Evolutionary conservation across 768 basidiomycete genomes (phyloP), one percentile per base, ranked within the genome.

Genomic region (Lactifluus subvellereus): DNA sequence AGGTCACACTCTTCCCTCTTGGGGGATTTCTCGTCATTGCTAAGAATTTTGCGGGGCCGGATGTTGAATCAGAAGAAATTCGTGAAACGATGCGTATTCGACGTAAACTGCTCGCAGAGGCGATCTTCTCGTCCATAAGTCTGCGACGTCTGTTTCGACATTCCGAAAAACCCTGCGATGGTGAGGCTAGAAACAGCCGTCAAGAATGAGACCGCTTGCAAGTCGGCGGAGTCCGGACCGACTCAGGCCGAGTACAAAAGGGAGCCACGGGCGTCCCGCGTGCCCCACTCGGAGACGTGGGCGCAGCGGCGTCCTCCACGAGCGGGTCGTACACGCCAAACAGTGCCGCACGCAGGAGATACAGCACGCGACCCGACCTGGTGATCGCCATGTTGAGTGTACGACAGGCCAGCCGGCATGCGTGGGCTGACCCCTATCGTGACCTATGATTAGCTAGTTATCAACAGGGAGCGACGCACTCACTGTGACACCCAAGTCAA

Each of bases 1-100:
- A 87, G 85, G 67, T 88, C 14, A 84, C 84, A 0, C 75, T 89
- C 16, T 89, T 89, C 69, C 83, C 87, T 0, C 69, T 82, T 38
- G 87, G 88, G 16, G 85, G 79, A 2, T 76, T 79, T 62, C 77
- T 76, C 4, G 76, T 79, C 66, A 74, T 90, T 30, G 76, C 77
- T 20, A 80, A 80, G 76, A 89, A 91, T 70, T 90, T 81, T 65
- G 75, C 30, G 14, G 87, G 86, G 0, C 83, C 85, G 0, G 86
- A 88, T 57, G 74, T 86, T 3, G 79, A 84, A 57, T 74, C 79
- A 9, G 82, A 84, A 55, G 82, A 84, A 58, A 75, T 87, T 5
- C 75, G 76, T 50, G 79, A 82, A 51, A 72, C 72, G 4, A 74
- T 83, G 61, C 75, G 72, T 65, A 66, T 8, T 78, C 76, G 60